A percentile compares a stretch with the other conserved stretches of the same genome.
These are phyloP conservation scores for Perkinsela sp. DNA, from an alignment of 208 protist species.

Conservation along the genomic window DNA sequence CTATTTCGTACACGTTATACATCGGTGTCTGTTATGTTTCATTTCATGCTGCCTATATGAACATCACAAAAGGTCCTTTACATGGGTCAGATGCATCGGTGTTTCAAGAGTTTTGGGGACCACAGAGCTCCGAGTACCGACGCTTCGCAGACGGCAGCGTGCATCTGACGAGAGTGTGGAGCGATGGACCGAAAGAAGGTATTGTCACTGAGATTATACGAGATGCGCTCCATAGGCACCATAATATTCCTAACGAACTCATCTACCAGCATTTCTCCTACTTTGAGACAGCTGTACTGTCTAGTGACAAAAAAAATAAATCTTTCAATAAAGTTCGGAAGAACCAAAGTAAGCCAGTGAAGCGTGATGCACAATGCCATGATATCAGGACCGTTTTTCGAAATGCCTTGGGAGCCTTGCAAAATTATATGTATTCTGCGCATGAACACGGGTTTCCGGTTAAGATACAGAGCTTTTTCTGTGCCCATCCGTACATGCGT, in stretches of 20 bases:
- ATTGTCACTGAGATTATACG: neutral
- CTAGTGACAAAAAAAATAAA: neutral
- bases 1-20: too few species aligned
- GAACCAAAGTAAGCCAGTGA: neutral
- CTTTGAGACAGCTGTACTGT: neutral
- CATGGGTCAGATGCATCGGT: neutral
- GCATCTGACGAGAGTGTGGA: neutral
- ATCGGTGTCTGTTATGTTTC: too few species aligned
- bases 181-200: neutral
- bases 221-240: neutral
- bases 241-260: neutral
- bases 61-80: neutral
- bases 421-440: neutral
- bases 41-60: too few species aligned
- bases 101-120: neutral
- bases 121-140: neutral
- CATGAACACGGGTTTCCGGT: neutral
- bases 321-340: neutral
- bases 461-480: neutral
- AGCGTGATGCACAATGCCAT: neutral
- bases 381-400: neutral
- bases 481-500: neutral
- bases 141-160: neutral
- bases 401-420: neutral
- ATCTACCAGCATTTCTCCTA: neutral